Evolutionary conservation across 306 rosid genomes (phyloP), one percentile per base, ranked within the genome.

Genomic region (Hippophae rhamnoides): DNA sequence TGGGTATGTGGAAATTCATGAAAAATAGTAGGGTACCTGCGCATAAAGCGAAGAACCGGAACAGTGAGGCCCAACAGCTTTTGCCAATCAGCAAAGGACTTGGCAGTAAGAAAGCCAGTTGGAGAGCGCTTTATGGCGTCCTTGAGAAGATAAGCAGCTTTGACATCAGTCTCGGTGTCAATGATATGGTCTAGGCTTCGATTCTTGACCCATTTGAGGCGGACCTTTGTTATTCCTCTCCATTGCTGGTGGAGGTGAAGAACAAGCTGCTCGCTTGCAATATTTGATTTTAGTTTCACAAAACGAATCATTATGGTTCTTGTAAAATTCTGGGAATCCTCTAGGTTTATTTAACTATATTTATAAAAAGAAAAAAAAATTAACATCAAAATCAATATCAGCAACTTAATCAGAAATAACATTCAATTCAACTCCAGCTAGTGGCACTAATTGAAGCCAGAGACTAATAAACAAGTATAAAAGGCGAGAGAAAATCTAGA

Each of bases 11-110:
- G 96, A 65, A 88, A 88, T 70, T 92, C 95, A 7, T 78, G 81
- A 57, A 87, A 92, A 57, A 88, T 82, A 43, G 86, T 82, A 1
- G 98, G 96, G 57, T 88, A 92, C 70, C 98, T 76, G 54, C 96
- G 88, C 60, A 85, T 64, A 86, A 92, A 92, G 3, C 98, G 96
- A 56, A 85, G 81, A 23, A 92, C 93, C 1, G 98, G 98, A 69
- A 92, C 72, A 14, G 97, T 86, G 58, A 89, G 95, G 55, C 98
- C 98, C 38, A 92, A 93, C 13, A 75, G 80, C 66, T 85, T 92
- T 31, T 88, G 95, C 95, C 98, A 92, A 47, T 85, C 88, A 47
- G 88, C 63, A 58, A 87, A 54, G 50, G 96, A 69, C 60, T 82
- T 83, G 42, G 79, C 84, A 7, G 96, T 81, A 68, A 89, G 82